Percentiles rank a stretch among this genome's conserved stretches.
Conservation (phyloP, 179 eudicot genomes). For the Heliamphora ciliata region DNA sequence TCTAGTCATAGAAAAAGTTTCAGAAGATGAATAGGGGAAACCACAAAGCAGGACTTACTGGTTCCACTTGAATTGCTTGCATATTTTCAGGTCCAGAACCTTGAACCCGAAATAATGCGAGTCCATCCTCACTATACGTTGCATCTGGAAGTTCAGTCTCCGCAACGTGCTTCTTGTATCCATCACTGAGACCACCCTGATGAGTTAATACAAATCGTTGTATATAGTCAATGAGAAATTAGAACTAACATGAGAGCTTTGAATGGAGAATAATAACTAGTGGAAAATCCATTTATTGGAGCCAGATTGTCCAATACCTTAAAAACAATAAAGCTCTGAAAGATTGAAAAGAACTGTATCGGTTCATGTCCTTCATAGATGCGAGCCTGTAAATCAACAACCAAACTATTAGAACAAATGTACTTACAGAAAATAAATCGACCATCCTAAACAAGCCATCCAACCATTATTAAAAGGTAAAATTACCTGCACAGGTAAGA, state of each 20-base stretch:
- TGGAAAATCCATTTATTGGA: not conserved
- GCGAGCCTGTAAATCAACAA: constrained; percentile 54
- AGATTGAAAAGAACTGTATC: constrained; percentile 76
- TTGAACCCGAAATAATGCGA: constrained; percentile 87
- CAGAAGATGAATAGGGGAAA: constrained; percentile 13
- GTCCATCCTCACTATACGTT: constrained; percentile 73
- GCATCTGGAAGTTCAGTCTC: constrained; percentile 69
- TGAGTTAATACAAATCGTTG: constrained; percentile 16
- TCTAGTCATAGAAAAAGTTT: not conserved
- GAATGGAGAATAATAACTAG: constrained; percentile 2
- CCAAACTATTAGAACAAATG: constrained; percentile 11
- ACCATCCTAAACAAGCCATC: constrained; percentile 1
- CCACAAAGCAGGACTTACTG: constrained; percentile 35
- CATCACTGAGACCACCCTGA: constrained; percentile 95
- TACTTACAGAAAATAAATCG: constrained; percentile 14
- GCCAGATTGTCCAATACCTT: constrained; percentile 45
- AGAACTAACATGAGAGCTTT: not conserved
- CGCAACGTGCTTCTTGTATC: constrained; percentile 66
- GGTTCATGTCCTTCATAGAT: constrained; percentile 85
- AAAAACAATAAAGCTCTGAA: constrained; percentile 82
- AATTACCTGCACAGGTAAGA: constrained; percentile 68
- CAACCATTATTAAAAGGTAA: constrained; percentile 2
- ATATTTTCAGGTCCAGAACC: constrained; percentile 97
- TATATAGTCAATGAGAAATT: constrained; percentile 4
- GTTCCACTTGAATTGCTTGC: constrained; percentile 99